Base-by-base conservation (phyloP, 768 basidiomycete genomes). In the Mycena epipterygia region DNA sequence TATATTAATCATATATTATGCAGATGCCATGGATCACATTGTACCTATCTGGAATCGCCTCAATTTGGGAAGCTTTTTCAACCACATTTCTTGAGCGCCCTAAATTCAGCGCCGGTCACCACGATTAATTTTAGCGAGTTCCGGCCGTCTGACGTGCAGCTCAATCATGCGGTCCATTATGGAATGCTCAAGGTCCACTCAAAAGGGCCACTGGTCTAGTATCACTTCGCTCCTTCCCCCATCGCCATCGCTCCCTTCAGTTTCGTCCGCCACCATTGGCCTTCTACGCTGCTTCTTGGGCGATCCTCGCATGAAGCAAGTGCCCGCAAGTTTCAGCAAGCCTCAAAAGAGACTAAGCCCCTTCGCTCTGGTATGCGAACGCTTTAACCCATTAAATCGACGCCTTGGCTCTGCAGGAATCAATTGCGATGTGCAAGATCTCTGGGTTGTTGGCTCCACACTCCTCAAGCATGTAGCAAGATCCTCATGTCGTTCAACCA, bases 101-200 rank as follows among this genome's bases (percentile, higher is more conserved):
- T 46, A 23, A 46, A 46, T 46, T 46, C n/a, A 46, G 44, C 44
- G 44, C 21, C n/a, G 23, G 21, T 46, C 44, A 46, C 23, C 44
- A 46, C n/a, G 44, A 46, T 23, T 46, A 46, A 14, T 14, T 37
- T 37, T 37, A 25, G 46, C 30, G 52, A 53, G 42, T 44, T 48
- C 60, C 29, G 60, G 30, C 46, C 30, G 44, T 48, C 41, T 48
- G 32, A 44, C 39, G 37, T 62, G 60, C 32, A 29, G 60, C 46
- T 42, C 46, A 46, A 35, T 62, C 44, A 46, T 44, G 53, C 53
- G 32, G 35, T 23, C 53, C 35, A 55, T 35, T 30, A 55, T 55
- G 53, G 53, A 30, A 37, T 14, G 46, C 46, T 16, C 46, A 48
- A 48, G 46, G 46, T 53, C 52, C 53, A 13, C 53, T 55, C 53